phyloP scores from a whole-genome alignment of 108 stramenopile genomes.

The Pseudonitzschia delicatissima region DNA sequence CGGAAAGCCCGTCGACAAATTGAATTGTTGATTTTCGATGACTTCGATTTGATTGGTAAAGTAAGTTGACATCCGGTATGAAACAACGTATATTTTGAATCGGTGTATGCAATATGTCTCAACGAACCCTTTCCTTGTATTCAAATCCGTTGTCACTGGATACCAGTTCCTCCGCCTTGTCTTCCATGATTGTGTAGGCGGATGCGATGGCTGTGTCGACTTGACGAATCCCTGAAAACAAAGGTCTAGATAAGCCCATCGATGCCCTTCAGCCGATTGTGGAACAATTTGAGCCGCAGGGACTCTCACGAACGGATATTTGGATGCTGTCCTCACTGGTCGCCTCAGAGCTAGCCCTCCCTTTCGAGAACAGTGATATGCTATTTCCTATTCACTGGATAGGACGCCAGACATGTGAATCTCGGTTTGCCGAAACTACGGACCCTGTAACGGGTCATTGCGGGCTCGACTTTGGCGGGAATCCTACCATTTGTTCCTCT shows the following conservation, averaged over 20 bases:
- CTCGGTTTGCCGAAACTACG: background rate
- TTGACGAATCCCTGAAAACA: constrained; percentile 38
- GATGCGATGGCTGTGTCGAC: constrained; percentile 57
- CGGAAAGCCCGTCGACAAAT: background rate
- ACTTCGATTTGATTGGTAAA: background rate
- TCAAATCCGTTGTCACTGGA: background rate
- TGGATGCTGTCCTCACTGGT: constrained; percentile 51
- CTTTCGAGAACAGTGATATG: constrained; percentile 16
- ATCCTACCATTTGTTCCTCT: background rate
- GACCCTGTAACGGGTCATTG: background rate
- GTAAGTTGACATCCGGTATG: no score
- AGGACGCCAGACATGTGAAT: constrained; percentile 24
- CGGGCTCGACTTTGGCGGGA: background rate
- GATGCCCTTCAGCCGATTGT: constrained; percentile 41
- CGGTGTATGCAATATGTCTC: background rate
- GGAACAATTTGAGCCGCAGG: constrained; percentile 14
- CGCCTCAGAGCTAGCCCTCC: constrained; percentile 34
- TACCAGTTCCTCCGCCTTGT: constrained; percentile 39
- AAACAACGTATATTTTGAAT: no score
- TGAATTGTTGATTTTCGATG: background rate
- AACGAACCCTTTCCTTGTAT: background rate
- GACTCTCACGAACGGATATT: constrained; percentile 47
- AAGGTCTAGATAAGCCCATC: constrained; percentile 42
- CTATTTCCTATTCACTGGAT: constrained; percentile 35
- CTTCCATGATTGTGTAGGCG: constrained; percentile 59